Conservation (phyloP, 305 asterid genomes). For the Fraxinus baroniana region DNA sequence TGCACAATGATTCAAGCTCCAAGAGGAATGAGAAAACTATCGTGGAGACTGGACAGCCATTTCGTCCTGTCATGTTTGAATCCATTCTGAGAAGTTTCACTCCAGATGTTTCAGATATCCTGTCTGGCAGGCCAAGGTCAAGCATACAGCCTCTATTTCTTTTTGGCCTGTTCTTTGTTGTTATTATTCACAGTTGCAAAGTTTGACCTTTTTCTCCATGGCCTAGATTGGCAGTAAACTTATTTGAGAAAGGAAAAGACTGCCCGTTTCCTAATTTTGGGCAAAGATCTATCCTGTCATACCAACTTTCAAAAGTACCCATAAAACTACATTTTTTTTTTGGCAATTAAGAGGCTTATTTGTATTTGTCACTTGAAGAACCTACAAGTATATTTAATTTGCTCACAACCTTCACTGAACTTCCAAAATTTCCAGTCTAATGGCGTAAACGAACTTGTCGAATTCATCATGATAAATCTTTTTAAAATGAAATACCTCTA, state of each 20-base stretch:
- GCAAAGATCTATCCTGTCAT: background rate
- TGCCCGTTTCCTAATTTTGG: background rate
- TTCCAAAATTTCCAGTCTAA: background rate
- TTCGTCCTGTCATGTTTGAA: constrained; percentile 81
- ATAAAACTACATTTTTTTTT: background rate
- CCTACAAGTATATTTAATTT: background rate
- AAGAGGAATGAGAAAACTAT: constrained; percentile 41
- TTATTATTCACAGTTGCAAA: constrained; percentile 1
- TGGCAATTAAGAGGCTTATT: background rate
- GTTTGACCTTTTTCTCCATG: constrained; percentile 10
- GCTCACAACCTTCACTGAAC: background rate
- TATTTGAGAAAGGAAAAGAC: background rate
- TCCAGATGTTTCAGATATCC: constrained; percentile 68
- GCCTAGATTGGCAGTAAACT: background rate
- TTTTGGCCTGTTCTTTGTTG: constrained; percentile 8
- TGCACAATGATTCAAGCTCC: constrained; percentile 44
- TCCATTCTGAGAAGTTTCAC: constrained; percentile 64
- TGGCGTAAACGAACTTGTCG: background rate
- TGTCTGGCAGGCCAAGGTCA: constrained; percentile 81
- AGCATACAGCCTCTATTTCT: constrained; percentile 16
- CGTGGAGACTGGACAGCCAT: constrained; percentile 60
- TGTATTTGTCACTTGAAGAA: background rate
- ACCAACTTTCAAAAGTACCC: background rate
- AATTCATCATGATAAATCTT: background rate
- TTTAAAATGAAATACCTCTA: background rate